A percentile compares a stretch with the other conserved stretches of the same genome.
These are phyloP conservation scores for Pueraria montana DNA, from an alignment of 306 rosid species.

Conservation along the genomic window DNA sequence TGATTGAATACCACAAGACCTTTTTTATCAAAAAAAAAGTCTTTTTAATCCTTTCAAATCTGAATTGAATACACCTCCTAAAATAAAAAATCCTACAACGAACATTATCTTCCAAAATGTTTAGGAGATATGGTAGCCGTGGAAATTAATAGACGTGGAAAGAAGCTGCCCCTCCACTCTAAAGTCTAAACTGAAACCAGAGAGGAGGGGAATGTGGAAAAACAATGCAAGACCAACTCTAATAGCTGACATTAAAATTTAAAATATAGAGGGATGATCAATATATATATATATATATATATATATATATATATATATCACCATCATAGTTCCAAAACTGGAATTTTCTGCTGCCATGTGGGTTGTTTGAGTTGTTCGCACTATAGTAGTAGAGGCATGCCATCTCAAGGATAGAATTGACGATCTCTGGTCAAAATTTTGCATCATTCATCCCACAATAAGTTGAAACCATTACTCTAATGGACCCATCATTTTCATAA, in stretches of 20 bases:
- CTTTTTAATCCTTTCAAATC: no score
- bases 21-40: no score
- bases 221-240: constrained; percentile 8
- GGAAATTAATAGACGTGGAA: background rate
- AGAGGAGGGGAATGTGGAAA: background rate
- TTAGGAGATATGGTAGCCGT: background rate
- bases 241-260: background rate
- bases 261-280: background rate
- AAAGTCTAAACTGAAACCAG: background rate
- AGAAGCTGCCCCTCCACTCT: background rate
- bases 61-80: no score
- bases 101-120: background rate
- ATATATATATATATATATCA: no score
- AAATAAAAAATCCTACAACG: no score
- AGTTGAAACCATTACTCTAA: background rate
- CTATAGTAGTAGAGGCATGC: background rate
- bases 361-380: background rate
- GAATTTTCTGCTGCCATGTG: background rate
- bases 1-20: no score
- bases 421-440: constrained; percentile 17
- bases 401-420: constrained; percentile 6
- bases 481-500: constrained; percentile 35
- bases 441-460: constrained; percentile 41
- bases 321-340: background rate
- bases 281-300: no score